phyloP scores from a whole-genome alignment of 164 flowering plant species.

The Santalum album region DNA sequence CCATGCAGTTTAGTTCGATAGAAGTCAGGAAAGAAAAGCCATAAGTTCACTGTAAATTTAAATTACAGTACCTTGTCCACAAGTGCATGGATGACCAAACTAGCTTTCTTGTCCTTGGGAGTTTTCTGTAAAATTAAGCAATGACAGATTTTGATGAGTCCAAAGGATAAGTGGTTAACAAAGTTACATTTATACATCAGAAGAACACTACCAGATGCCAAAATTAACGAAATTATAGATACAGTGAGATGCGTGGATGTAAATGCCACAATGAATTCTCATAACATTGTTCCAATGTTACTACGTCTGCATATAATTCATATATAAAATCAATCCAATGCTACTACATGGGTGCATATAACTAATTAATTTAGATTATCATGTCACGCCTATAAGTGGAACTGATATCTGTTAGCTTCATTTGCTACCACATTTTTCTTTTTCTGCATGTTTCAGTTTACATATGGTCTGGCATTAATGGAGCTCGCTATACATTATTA shows the following conservation, averaged over 20 bases:
- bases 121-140: conserved; percentile 48
- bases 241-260: neutral
- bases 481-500: too few relatives aligned
- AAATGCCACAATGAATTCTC: neutral
- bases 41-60: neutral
- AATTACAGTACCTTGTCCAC: conserved; percentile 70
- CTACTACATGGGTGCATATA: too few relatives aligned
- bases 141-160: neutral
- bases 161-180: neutral
- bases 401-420: neutral
- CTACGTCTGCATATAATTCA: neutral
- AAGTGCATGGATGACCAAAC: conserved; percentile 74
- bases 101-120: conserved; percentile 97
- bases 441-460: too few relatives aligned
- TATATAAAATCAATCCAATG: too few relatives aligned
- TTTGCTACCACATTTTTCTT: neutral
- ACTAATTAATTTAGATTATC: too few relatives aligned
- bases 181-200: neutral
- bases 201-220: neutral
- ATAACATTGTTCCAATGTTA: neutral
- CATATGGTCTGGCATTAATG: too few relatives aligned
- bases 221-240: neutral
- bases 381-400: neutral
- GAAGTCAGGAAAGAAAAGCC: neutral
- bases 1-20: too few relatives aligned